phyloP scores from a whole-genome alignment of 1,139 yeast species.

The Magnusiomyces paraingens region DNA sequence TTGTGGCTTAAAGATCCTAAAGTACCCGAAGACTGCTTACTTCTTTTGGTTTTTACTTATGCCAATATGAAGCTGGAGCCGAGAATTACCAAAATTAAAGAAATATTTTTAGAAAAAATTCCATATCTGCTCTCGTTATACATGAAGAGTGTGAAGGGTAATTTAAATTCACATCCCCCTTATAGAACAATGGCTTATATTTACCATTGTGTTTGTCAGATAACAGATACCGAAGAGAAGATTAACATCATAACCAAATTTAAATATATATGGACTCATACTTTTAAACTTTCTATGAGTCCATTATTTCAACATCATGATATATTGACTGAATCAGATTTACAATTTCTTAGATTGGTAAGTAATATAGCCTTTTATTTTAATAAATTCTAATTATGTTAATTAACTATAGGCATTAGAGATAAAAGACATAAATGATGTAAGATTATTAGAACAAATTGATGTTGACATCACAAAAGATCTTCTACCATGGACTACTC shows the following conservation, averaged over 20 bases:
- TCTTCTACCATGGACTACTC: conserved; percentile 2
- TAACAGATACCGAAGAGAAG: conserved; percentile 6
- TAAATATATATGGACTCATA: conserved; percentile 10
- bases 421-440: neutral
- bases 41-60: neutral
- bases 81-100: too few relatives aligned
- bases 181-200: conserved; percentile 17
- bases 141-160: neutral
- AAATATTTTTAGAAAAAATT: neutral
- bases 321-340: conserved; percentile 16
- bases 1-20: neutral
- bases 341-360: conserved; percentile 16
- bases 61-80: neutral
- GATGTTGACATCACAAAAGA: neutral
- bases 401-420: conserved; percentile 1
- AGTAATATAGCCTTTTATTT: neutral
- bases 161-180: neutral
- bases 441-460: too few relatives aligned
- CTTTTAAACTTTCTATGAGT: conserved; percentile 4
- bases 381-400: neutral
- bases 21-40: conserved; percentile 2
- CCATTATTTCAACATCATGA: conserved; percentile 15
- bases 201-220: conserved; percentile 19
- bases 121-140: neutral
- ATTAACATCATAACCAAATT: conserved; percentile 9